Base-by-base conservation (phyloP, 2,329 filamentous ascomycete species). In the Drechmeria coniospora region DNA sequence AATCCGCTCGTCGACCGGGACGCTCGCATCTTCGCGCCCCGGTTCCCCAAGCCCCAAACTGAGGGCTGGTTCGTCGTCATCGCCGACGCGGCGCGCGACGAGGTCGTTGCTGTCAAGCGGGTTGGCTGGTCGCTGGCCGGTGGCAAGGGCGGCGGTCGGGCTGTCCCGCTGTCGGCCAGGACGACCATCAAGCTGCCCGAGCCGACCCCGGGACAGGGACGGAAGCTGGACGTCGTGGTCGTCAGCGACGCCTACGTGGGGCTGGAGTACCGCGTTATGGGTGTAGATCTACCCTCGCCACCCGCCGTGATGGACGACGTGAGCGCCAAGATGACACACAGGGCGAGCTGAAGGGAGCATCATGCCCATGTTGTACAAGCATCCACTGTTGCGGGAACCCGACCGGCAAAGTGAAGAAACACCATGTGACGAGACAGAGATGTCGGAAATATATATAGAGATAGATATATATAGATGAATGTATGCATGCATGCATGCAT, bases 61-160 rank as follows among this genome's bases (percentile, higher is more conserved):
- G 90, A 98, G 46, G 86, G 86, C 0, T 95, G 77, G 68, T 95
- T 98, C 51, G 70, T 90, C 10, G 47, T 95, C 14, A 65, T 92
- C 0, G 76, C 74, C 6, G 73, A 79, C 40, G 44, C 68, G 3
- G 59, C 58, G 1, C 66, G 56, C 6, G 82, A 87, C 33, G 82
- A 94, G 40, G 65, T 95, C 21, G 53, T 93, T 4, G 87, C 79
- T 3, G 61, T 98, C 36, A 95, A 93, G 64, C 65, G 90, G 17
- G 69, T 90, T 0, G 76, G 74, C 2, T 95, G 90, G 86, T 47
- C 41, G 29, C 32, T 47, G 20, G 32, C 30, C 17, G 38, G 29
- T 13, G 43, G 35, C 20, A 44, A 40, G 28, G 40, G 45, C 18
- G 46, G 59, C 8, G 51, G 51, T 11, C 44, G 53, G 4, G 62